A percentile compares a stretch with the other conserved stretches of the same genome.
Evolutionary conservation across 2,329 filamentous ascomycete species (phyloP).

Genomic region (Sclerotinia nivalis): DNA sequence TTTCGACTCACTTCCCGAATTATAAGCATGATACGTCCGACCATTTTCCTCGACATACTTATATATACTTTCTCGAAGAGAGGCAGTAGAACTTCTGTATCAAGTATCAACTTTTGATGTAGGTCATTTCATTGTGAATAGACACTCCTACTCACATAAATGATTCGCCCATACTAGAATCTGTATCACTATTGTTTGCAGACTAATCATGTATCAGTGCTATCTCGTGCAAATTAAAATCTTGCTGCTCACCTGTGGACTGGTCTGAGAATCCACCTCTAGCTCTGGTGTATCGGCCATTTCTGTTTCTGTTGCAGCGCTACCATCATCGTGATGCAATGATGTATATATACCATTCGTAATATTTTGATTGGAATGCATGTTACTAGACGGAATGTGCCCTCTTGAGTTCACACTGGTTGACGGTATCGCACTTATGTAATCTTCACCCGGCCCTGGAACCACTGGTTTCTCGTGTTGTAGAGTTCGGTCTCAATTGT

Average conservation of each 20-base stretch:
- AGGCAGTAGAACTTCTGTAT: constrained; percentile 24
- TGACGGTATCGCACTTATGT: neutral
- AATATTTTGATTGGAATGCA: neutral
- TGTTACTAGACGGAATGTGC: neutral
- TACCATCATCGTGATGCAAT: neutral
- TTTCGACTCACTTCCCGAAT: constrained; percentile 28
- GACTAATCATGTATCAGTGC: neutral
- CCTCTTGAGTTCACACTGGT: neutral
- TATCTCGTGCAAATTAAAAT: neutral
- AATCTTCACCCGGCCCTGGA: neutral
- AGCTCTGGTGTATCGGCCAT: neutral
- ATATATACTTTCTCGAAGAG: constrained; percentile 41
- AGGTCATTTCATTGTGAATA: neutral
- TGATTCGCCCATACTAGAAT: constrained; percentile 6
- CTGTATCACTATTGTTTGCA: neutral
- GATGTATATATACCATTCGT: neutral
- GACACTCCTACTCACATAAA: neutral
- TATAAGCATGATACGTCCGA: constrained; percentile 34
- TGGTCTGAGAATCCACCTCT: neutral
- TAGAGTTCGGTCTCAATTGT: neutral
- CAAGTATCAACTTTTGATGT: neutral
- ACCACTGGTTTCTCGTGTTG: neutral
- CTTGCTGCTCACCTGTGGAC: constrained; percentile 1
- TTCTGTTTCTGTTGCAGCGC: neutral
- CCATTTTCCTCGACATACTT: constrained; percentile 43